Percentiles rank a stretch among this genome's conserved stretches.
These are phyloP conservation scores for Lasiodiplodia gonubiensis DNA, from an alignment of 2,329 filamentous ascomycete species.

Conservation along the genomic window DNA sequence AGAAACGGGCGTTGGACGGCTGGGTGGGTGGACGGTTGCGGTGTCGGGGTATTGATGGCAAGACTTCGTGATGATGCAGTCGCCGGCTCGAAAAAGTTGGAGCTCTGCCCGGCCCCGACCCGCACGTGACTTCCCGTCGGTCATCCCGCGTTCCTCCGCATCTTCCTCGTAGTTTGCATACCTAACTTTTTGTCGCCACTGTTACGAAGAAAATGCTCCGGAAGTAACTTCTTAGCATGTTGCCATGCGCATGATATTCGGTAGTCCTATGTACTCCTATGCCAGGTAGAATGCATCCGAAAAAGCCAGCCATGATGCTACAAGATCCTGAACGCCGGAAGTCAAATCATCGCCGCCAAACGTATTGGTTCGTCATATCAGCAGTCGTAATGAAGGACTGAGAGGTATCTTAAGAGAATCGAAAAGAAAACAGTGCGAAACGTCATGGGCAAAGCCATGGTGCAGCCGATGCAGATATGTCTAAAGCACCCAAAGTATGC, in stretches of 20 bases:
- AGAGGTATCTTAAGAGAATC: constrained; percentile 18
- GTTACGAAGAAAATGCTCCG: neutral
- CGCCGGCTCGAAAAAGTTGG: constrained; percentile 27
- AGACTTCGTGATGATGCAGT: constrained; percentile 24
- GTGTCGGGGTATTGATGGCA: constrained; percentile 23
- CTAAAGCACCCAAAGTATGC: constrained; percentile 20
- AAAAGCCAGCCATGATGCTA: constrained; percentile 20
- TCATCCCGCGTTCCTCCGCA: constrained; percentile 22
- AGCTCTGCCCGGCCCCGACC: constrained; percentile 7
- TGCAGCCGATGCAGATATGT: constrained; percentile 26
- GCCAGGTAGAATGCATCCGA: constrained; percentile 25
- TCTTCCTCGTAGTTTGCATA: neutral
- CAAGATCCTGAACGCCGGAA: constrained; percentile 11
- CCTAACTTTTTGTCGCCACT: neutral
- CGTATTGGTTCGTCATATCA: constrained; percentile 1
- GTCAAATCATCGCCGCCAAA: neutral
- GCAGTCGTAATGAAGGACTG: constrained; percentile 11
- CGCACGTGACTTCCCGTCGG: constrained; percentile 11
- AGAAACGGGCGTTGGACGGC: neutral
- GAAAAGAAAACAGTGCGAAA: constrained; percentile 10
- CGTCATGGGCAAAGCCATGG: constrained; percentile 11
- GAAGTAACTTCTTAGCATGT: neutral
- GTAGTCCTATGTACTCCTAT: constrained; percentile 18
- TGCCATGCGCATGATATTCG: neutral
- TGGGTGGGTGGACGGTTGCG: constrained; percentile 14